Percentiles rank a stretch among this genome's conserved stretches.
Conservation (phyloP, 495 filamentous ascomycete species). For the Penicillium canariense region DNA sequence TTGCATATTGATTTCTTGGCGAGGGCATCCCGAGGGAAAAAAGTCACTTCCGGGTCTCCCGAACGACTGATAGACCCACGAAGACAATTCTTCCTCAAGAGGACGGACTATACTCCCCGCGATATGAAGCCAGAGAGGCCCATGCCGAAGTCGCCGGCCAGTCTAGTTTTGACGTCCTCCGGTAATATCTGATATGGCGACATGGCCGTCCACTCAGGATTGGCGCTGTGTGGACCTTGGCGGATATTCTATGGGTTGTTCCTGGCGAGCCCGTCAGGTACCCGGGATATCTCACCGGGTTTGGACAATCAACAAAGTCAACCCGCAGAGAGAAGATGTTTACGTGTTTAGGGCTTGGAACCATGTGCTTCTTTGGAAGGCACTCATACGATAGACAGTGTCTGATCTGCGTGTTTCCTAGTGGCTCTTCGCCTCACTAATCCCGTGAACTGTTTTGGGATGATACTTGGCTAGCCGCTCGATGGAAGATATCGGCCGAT, state of each 20-base stretch:
- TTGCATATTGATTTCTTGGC: slow-evolving; percentile 1
- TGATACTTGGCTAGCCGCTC: too few relatives aligned
- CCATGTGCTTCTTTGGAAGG: too few relatives aligned
- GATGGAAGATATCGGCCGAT: too few relatives aligned
- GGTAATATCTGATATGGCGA: slow-evolving; percentile 6
- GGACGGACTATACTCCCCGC: too few relatives aligned
- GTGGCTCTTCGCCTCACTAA: too few relatives aligned
- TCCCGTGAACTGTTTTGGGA: too few relatives aligned
- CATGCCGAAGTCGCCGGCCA: neutral
- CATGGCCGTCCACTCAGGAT: slow-evolving; percentile 9
- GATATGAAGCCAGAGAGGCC: neutral
- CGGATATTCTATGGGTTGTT: neutral
- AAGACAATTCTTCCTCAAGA: neutral
- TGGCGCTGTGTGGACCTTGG: neutral
- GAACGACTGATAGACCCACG: neutral
- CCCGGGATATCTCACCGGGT: slow-evolving; percentile 1
- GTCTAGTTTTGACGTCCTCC: neutral
- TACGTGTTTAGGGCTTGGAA: too few relatives aligned
- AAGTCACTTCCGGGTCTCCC: neutral
- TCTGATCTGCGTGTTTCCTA: too few relatives aligned
- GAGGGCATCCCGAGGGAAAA: neutral
- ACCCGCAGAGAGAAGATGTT: too few relatives aligned
- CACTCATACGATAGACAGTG: too few relatives aligned
- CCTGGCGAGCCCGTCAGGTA: slow-evolving; percentile 6
- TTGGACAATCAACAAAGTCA: too few relatives aligned